Conservation (phyloP, 495 filamentous ascomycete species). For the Penicillium riverlandense region DNA sequence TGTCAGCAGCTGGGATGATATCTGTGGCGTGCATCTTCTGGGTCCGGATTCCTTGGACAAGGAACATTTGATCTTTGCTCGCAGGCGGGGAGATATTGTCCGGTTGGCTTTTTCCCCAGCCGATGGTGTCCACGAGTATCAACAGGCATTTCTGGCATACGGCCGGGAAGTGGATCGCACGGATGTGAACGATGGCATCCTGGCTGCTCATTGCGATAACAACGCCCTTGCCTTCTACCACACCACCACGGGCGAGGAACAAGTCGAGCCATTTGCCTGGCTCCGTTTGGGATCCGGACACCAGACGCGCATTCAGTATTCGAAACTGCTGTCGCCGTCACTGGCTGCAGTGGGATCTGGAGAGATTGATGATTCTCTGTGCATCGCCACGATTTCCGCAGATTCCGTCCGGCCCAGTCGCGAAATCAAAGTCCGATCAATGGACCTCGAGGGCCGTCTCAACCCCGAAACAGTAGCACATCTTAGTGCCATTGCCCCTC, state of each 20-base stretch:
- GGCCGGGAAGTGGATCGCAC: constrained; percentile 22
- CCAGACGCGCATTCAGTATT: constrained; percentile 31
- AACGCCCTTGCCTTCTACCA: constrained; percentile 41
- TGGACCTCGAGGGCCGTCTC: constrained; percentile 18
- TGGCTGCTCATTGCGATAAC: constrained; percentile 41
- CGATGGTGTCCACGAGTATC: constrained; percentile 16
- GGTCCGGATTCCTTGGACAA: constrained; percentile 20
- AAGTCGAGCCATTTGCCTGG: constrained; percentile 31
- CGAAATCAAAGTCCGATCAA: constrained; percentile 20
- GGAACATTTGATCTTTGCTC: constrained; percentile 34
- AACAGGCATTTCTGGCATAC: constrained; percentile 26
- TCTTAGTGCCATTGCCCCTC: constrained; percentile 46
- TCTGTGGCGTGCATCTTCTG: constrained; percentile 50
- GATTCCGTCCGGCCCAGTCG: constrained; percentile 29
- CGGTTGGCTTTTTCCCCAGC: constrained; percentile 28
- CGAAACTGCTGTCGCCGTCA: constrained; percentile 42
- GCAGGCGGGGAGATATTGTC: constrained; percentile 30
- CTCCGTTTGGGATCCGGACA: constrained; percentile 19
- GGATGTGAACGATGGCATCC: constrained; percentile 24
- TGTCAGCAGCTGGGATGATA: constrained; percentile 55
- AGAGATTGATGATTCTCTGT: constrained; percentile 33
- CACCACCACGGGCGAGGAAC: constrained; percentile 17
- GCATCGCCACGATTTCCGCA: constrained; percentile 41
- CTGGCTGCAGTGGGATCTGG: constrained; percentile 47
- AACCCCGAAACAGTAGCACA: constrained; percentile 17